phyloP scores from a whole-genome alignment of 2,329 filamentous ascomycete genomes.

The Knoxdaviesia capensis region DNA sequence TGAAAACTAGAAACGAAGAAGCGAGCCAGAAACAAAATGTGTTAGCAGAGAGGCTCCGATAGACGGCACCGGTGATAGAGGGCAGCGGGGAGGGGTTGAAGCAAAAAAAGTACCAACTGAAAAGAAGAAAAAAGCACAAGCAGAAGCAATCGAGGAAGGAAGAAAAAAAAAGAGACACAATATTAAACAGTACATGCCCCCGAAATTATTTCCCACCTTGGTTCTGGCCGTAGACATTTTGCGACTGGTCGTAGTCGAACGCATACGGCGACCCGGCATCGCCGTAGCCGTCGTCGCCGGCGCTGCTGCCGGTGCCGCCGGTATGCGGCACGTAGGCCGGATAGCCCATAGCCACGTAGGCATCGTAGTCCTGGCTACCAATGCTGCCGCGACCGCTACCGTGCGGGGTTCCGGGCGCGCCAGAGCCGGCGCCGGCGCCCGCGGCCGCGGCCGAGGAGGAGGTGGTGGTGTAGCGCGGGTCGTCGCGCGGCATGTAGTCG shows the following conservation, averaged over 20 bases:
- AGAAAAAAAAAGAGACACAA: background rate
- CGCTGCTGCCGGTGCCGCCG: constrained; percentile 1
- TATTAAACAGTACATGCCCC: constrained; percentile 2
- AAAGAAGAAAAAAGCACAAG: background rate
- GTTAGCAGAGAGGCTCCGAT: too few relatives aligned
- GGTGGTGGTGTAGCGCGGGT: constrained; percentile 10
- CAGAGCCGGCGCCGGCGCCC: background rate
- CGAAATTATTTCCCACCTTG: constrained; percentile 2
- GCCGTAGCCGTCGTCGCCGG: constrained; percentile 2
- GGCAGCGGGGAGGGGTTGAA: background rate
- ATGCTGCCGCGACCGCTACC: constrained; percentile 14
- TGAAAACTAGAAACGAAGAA: background rate
- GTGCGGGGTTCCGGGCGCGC: constrained; percentile 7
- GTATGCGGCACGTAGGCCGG: background rate
- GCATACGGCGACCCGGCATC: background rate
- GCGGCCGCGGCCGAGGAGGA: constrained; percentile 7
- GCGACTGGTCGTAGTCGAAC: background rate
- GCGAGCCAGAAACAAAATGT: background rate
- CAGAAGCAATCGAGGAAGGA: background rate
- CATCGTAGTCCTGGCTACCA: constrained; percentile 9
- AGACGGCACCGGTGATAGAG: too few relatives aligned
- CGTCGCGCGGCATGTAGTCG: constrained; percentile 14
- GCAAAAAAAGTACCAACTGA: background rate
- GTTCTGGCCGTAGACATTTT: background rate
- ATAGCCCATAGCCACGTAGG: background rate